Conservation (phyloP, 2,329 filamentous ascomycete species). For the Thielaviopsis euricoi region DNA sequence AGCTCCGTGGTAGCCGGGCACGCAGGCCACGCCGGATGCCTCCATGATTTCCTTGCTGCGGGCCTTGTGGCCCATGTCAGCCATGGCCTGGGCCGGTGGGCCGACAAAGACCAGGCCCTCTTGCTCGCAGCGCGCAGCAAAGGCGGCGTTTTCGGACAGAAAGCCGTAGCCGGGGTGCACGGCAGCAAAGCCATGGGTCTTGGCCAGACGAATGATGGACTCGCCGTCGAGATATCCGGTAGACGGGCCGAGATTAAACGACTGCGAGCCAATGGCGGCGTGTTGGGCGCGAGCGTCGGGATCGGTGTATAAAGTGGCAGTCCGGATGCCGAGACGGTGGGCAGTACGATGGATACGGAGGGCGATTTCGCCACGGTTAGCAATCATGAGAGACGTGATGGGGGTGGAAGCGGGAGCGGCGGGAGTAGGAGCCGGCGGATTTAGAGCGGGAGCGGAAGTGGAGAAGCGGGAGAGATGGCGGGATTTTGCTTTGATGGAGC, state of each 20-base stretch:
- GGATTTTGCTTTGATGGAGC: not conserved
- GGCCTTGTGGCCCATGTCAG: constrained; percentile 88
- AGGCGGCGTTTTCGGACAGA: constrained; percentile 80
- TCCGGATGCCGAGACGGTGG: constrained; percentile 72
- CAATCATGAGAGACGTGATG: constrained; percentile 74
- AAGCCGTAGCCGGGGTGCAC: constrained; percentile 96
- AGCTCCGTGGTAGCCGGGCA: constrained; percentile 82
- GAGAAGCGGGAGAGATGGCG: not conserved
- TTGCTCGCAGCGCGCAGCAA: constrained; percentile 74
- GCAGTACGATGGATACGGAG: constrained; percentile 84
- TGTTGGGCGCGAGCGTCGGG: constrained; percentile 80
- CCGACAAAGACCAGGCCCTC: constrained; percentile 91
- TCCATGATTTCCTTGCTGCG: constrained; percentile 95
- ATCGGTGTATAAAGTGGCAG: constrained; percentile 89
- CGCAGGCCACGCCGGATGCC: constrained; percentile 83
- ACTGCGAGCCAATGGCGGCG: constrained; percentile 66
- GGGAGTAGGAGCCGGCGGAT: not conserved
- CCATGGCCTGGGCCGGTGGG: constrained; percentile 64
- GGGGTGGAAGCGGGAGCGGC: constrained; percentile 20
- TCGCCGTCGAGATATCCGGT: constrained; percentile 87
- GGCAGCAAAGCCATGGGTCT: constrained; percentile 70
- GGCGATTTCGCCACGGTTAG: constrained; percentile 93
- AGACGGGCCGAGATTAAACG: constrained; percentile 67
- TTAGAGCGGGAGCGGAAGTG: not conserved
- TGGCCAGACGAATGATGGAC: constrained; percentile 76